Evolutionary conservation across 2,329 filamentous ascomycete species (phyloP).

Genomic region (Emmonsia crescens): DNA sequence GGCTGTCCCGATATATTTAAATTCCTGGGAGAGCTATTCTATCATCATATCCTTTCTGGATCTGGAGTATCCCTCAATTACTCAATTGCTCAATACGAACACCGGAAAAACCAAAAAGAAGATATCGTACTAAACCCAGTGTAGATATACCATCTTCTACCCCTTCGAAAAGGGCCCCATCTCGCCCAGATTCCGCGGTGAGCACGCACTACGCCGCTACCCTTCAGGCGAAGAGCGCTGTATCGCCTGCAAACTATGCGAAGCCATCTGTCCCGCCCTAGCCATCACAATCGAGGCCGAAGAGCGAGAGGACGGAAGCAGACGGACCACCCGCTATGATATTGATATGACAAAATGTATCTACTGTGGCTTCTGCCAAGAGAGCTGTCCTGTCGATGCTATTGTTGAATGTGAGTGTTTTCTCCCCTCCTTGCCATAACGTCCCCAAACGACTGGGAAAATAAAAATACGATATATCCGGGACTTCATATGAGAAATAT

Average conservation of each 20-base stretch:
- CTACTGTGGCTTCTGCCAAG: constrained; percentile 98
- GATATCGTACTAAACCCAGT: neutral
- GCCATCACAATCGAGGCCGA: constrained; percentile 99
- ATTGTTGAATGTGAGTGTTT: constrained; percentile 58
- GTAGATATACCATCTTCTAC: constrained; percentile 94
- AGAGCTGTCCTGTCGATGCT: constrained; percentile 95
- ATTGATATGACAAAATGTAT: constrained; percentile 99
- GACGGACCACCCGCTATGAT: constrained; percentile 93
- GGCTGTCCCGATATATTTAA: neutral
- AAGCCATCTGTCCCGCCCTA: constrained; percentile 94
- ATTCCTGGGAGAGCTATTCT: neutral
- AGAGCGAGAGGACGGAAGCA: constrained; percentile 89
- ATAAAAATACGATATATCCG: neutral
- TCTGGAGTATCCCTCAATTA: neutral
- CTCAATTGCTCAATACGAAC: neutral
- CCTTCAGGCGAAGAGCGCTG: constrained; percentile 96
- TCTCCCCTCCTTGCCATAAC: neutral
- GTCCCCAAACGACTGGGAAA: neutral
- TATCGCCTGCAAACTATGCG: constrained; percentile 99
- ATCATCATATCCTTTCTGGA: neutral
- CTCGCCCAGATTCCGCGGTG: constrained; percentile 93
- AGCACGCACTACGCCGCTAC: constrained; percentile 92
- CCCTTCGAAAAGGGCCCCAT: constrained; percentile 99
- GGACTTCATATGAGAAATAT: neutral
- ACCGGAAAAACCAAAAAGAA: neutral